phyloP scores from a whole-genome alignment of 2,329 filamentous ascomycete species.

The Xylaria sp. region DNA sequence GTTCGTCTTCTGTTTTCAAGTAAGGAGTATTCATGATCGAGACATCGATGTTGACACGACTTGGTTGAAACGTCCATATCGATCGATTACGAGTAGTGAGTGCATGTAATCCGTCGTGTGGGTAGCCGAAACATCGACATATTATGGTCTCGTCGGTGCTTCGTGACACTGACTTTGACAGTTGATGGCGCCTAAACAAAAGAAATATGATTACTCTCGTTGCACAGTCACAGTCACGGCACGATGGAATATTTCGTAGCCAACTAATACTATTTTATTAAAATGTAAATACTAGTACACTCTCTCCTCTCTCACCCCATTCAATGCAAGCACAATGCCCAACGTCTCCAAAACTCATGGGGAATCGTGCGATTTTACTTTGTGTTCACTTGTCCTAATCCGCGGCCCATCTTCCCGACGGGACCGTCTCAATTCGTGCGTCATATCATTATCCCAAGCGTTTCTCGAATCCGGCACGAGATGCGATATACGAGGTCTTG shows the following conservation, averaged over 20 bases:
- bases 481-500: not conserved
- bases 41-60: too few relatives aligned
- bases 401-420: not conserved
- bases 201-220: too few relatives aligned
- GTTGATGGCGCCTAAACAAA: too few relatives aligned
- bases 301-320: conserved; percentile 1
- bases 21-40: too few relatives aligned
- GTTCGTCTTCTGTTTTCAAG: too few relatives aligned
- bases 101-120: too few relatives aligned
- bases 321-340: conserved; percentile 3
- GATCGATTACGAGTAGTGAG: too few relatives aligned
- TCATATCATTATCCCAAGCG: conserved; percentile 6
- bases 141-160: too few relatives aligned
- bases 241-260: not conserved
- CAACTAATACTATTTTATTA: conserved; percentile 14
- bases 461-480: not conserved
- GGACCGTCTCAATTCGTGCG: not conserved
- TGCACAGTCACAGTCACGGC: not conserved
- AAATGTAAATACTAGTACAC: conserved; percentile 3
- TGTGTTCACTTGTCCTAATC: not conserved
- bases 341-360: not conserved
- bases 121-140: too few relatives aligned
- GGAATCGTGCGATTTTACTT: conserved; percentile 2
- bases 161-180: too few relatives aligned
- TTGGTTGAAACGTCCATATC: too few relatives aligned